These are phyloP conservation scores for Salix exigua DNA, from an alignment of 345 rosid species.

Conservation along the genomic window DNA sequence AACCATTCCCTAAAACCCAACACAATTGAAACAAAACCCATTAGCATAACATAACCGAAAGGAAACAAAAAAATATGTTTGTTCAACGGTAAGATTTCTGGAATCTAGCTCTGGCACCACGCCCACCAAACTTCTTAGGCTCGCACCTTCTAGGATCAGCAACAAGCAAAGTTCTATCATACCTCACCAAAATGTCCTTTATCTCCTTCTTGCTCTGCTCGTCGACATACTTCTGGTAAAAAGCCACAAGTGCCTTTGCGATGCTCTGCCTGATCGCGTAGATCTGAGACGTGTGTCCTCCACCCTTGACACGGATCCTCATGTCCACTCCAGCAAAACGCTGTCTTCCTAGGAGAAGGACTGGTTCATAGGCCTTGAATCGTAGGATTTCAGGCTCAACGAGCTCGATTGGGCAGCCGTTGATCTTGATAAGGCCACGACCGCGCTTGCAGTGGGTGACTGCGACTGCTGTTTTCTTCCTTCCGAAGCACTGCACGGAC, in stretches of 20 bases:
- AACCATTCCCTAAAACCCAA: neutral
- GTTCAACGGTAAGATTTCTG: slow-evolving; percentile 85
- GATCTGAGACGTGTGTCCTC: slow-evolving; percentile 87
- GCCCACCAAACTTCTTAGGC: slow-evolving; percentile 95
- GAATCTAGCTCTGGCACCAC: slow-evolving; percentile 85
- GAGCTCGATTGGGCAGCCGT: slow-evolving; percentile 25
- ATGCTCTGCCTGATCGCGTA: slow-evolving; percentile 90
- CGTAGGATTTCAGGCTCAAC: slow-evolving; percentile 29
- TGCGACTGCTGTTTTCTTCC: slow-evolving; percentile 26
- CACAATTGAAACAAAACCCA: neutral
- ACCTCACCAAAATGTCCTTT: slow-evolving; percentile 70
- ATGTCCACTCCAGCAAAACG: slow-evolving; percentile 24
- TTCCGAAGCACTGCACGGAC: slow-evolving; percentile 23
- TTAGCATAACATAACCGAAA: neutral
- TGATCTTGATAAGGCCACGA: slow-evolving; percentile 25
- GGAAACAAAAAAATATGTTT: neutral
- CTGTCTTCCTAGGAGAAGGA: slow-evolving; percentile 22
- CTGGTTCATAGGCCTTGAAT: slow-evolving; percentile 24
- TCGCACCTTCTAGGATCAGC: slow-evolving; percentile 89
- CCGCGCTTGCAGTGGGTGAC: slow-evolving; percentile 26
- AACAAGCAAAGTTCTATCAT: slow-evolving; percentile 78
- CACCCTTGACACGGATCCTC: slow-evolving; percentile 76
- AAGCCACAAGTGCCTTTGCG: slow-evolving; percentile 85
- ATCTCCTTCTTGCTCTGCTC: slow-evolving; percentile 91
- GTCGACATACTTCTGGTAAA: slow-evolving; percentile 76